Conservation (phyloP, 2,329 filamentous ascomycete species). For the Sclerotiophoma versabilis region DNA sequence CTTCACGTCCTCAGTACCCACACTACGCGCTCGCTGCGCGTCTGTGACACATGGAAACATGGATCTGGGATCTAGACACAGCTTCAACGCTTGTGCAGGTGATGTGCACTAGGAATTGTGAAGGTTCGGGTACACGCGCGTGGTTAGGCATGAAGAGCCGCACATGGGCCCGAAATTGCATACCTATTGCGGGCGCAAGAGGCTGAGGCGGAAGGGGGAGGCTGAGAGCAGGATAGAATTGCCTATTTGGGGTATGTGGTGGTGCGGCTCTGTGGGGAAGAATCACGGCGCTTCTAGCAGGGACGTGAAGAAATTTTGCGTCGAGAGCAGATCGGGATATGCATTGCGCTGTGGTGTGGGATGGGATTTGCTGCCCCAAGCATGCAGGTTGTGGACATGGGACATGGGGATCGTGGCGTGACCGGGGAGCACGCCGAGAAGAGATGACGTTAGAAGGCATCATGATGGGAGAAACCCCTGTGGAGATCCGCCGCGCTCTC, state of each 20-base stretch:
- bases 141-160: slow-evolving; percentile 1
- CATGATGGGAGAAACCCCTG: slow-evolving; percentile 2
- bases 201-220: slow-evolving; percentile 7
- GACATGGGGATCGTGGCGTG: slow-evolving; percentile 1
- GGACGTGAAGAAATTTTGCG: neutral
- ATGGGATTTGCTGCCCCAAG: slow-evolving; percentile 4
- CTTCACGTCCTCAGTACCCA: neutral
- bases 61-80: slow-evolving; percentile 1
- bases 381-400: slow-evolving; percentile 1
- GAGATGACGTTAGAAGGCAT: neutral
- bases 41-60: slow-evolving; percentile 14
- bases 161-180: neutral
- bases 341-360: neutral
- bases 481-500: slow-evolving; percentile 2
- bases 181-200: neutral
- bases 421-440: neutral
- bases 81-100: slow-evolving; percentile 9
- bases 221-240: slow-evolving; percentile 4
- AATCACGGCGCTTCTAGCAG: neutral
- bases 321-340: neutral
- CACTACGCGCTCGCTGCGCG: neutral
- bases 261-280: slow-evolving; percentile 15
- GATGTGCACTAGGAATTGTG: slow-evolving; percentile 9
- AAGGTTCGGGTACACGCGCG: slow-evolving; percentile 10
- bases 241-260: neutral